Base-by-base conservation (phyloP, 352 stramenopile species). In the Phytophthora agathidicida region DNA sequence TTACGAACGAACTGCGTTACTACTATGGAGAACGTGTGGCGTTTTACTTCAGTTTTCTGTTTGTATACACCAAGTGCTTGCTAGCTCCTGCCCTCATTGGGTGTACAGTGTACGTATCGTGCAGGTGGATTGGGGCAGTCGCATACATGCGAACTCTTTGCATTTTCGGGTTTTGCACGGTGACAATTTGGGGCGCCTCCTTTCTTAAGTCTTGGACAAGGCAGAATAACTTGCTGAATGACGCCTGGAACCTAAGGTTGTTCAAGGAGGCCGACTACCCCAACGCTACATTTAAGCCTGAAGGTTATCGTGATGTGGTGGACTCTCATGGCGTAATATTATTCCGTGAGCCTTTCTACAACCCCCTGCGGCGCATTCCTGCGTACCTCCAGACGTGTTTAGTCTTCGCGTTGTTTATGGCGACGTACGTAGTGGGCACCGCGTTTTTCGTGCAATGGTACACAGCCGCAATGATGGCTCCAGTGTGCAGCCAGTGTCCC, bases 381-480 rank as follows among this genome's bases (percentile, higher is more conserved):
- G 83, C 81, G 5, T 93, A 93, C 41, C 65, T 93, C 23, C 86
- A 92, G 46, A 94, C 86, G 14, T 83, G 93, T 39, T 53, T 93
- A 14, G 83, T 94, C 5, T 93, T 91, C 19, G 65, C 76, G 7
- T 62, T 93, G 33, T 94, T 94, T 48, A 92, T 91, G 19, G 77
- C 60, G 16, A 92, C 80, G 23, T 94, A 94, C 36, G 71, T 92
- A 0, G 31, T 89, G 1, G 86, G 86, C 3, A 94, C 88, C 43
- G 88, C 80, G 10, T 93, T 94, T 63, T 94, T 94, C 30, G 83
- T 94, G 7, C 83, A 93, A 46, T 94, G 86, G 86, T 94, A 93
- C 45, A 94, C 86, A 0, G 86, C 86, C 1, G 83, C 86, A 19
- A 94, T 94, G 86, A 91, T 93, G 73, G 86, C 86, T 17, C 83